These are phyloP conservation scores for Pseudopithomyces maydicus DNA, from an alignment of 2,329 filamentous ascomycete genomes.

Conservation along the genomic window DNA sequence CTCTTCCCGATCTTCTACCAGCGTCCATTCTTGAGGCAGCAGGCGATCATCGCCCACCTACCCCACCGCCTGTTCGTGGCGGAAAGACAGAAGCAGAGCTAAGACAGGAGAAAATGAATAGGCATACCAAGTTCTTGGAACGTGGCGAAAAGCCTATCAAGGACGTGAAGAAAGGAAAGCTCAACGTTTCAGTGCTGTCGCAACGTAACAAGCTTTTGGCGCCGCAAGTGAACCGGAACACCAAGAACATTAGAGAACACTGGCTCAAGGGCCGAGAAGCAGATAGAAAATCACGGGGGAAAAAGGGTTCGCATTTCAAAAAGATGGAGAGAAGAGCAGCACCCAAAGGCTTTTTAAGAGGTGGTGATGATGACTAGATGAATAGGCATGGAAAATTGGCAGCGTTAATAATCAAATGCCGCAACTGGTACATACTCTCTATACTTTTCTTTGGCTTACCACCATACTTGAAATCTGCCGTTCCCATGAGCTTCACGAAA, in stretches of 20 bases:
- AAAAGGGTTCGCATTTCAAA: slow-evolving; percentile 18
- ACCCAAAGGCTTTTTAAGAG: slow-evolving; percentile 38
- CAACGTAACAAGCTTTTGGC: slow-evolving; percentile 47
- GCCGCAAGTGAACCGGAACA: slow-evolving; percentile 50
- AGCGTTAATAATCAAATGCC: no score
- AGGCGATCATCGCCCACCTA: slow-evolving; percentile 51
- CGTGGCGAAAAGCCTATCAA: slow-evolving; percentile 54
- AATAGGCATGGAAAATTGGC: no score
- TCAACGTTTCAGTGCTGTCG: slow-evolving; percentile 56
- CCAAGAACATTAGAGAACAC: slow-evolving; percentile 43
- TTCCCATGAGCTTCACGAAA: no score
- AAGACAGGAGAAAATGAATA: slow-evolving; percentile 52
- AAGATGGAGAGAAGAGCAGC: slow-evolving; percentile 38
- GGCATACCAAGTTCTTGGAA: slow-evolving; percentile 55
- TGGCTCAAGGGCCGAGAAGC: slow-evolving; percentile 50
- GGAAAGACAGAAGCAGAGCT: slow-evolving; percentile 36
- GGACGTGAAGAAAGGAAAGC: slow-evolving; percentile 55
- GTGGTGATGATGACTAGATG: slow-evolving; percentile 19
- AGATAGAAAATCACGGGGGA: slow-evolving; percentile 27
- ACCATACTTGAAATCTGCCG: no score
- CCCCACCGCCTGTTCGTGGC: slow-evolving; percentile 43
- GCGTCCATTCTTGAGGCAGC: slow-evolving; percentile 56
- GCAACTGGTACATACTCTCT: no score
- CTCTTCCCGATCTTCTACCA: slow-evolving; percentile 57
- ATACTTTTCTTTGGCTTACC: no score